A percentile compares a stretch with the other conserved stretches of the same genome.
Conservation (phyloP, 441 rosid species). For the Erodium texanum region DNA sequence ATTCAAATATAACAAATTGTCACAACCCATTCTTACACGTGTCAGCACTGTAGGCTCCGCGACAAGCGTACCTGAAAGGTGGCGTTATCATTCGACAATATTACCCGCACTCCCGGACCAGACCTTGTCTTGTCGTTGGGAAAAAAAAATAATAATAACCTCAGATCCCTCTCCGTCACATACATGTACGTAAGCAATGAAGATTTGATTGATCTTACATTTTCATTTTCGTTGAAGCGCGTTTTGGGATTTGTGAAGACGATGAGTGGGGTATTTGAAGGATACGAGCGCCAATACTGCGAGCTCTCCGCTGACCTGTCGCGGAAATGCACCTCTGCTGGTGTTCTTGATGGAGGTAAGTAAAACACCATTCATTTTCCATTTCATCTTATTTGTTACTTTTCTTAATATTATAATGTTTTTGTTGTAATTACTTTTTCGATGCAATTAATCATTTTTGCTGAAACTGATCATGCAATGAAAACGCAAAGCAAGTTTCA, state of each 20-base stretch:
- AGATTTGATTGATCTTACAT: background rate
- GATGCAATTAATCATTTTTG: background rate
- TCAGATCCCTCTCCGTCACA: no score
- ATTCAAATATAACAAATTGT: no score
- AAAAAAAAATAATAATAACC: no score
- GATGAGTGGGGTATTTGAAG: constrained; percentile 7
- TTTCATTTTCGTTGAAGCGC: background rate
- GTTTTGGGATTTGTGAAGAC: background rate
- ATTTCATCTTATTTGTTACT: no score
- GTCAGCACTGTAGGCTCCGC: no score
- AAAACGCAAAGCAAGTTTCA: background rate
- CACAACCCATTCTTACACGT: no score
- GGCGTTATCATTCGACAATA: no score
- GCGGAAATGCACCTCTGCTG: constrained; percentile 6
- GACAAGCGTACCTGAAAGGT: no score
- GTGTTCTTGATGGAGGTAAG: background rate
- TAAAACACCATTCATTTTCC: background rate
- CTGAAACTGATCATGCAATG: background rate
- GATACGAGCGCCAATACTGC: constrained; percentile 11
- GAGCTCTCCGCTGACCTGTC: constrained; percentile 4
- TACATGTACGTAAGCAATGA: background rate
- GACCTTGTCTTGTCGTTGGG: no score
- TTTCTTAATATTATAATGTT: no score
- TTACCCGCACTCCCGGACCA: no score
- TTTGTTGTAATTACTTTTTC: background rate